Evolutionary conservation across 2,329 filamentous ascomycete species (phyloP).

Genomic region (Dryadomyces sulphureus): DNA sequence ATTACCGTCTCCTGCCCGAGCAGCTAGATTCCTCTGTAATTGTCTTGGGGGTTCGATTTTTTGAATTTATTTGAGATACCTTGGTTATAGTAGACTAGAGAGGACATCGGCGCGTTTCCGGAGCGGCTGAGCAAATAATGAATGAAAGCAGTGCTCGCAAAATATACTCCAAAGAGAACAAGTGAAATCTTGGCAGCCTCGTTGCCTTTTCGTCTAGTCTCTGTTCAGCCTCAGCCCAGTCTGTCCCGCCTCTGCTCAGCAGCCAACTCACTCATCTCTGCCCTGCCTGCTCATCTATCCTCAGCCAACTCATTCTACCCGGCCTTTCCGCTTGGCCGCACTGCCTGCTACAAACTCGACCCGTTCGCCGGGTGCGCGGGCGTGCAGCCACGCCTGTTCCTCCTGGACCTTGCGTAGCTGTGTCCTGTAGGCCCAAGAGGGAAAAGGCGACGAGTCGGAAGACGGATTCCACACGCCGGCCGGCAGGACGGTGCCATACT

Average conservation of each 20-base stretch:
- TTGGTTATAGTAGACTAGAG: background rate
- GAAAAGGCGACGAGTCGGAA: conserved; percentile 24
- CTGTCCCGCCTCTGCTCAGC: too few relatives aligned
- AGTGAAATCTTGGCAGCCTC: too few relatives aligned
- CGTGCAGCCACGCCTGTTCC: conserved; percentile 27
- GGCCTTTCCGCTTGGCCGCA: background rate
- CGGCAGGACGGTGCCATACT: conserved; percentile 51
- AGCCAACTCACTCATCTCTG: too few relatives aligned
- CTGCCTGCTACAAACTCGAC: conserved; percentile 35
- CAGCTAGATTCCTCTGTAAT: background rate
- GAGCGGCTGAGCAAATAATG: too few relatives aligned
- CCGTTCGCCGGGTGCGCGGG: conserved; percentile 25
- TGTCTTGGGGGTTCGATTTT: background rate
- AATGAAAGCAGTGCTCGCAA: too few relatives aligned
- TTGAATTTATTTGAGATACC: background rate
- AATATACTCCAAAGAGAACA: too few relatives aligned
- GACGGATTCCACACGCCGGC: conserved; percentile 42
- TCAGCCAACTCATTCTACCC: background rate
- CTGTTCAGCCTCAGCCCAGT: too few relatives aligned
- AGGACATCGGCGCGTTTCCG: too few relatives aligned
- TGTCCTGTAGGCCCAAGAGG: conserved; percentile 36
- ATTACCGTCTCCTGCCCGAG: conserved; percentile 14
- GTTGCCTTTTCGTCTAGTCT: too few relatives aligned
- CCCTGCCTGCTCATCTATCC: too few relatives aligned
- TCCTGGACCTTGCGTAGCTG: conserved; percentile 34